Conservation (phyloP, 2,329 filamentous ascomycete species). For the Ophiobolus disseminans region DNA sequence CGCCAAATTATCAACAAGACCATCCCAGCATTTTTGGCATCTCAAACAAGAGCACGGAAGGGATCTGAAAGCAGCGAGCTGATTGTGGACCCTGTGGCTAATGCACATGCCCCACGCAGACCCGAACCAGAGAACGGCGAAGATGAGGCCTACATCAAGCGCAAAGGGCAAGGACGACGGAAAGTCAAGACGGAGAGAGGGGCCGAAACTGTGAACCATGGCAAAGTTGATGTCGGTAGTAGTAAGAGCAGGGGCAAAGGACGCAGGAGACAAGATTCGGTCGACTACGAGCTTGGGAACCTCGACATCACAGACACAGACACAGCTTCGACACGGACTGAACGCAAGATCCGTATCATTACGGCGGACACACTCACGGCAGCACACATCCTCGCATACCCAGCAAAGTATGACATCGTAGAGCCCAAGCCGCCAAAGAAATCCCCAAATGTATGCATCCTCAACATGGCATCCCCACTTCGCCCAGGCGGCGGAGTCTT, state of each 20-base stretch:
- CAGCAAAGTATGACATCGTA: conserved; percentile 7
- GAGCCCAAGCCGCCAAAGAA: conserved; percentile 18
- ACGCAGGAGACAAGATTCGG: conserved; percentile 16
- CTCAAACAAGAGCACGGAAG: conserved; percentile 62
- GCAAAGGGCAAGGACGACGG: conserved; percentile 43
- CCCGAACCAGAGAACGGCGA: conserved; percentile 3
- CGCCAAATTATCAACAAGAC: conserved; percentile 65
- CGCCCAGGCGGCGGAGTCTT: conserved; percentile 68
- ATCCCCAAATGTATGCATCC: conserved; percentile 57
- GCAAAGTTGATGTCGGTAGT: conserved; percentile 9
- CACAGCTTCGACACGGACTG: conserved; percentile 1
- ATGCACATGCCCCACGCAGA: not conserved
- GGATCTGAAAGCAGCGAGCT: conserved; percentile 63
- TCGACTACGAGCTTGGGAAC: conserved; percentile 13
- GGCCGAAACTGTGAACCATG: not conserved
- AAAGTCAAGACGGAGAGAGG: conserved; percentile 27
- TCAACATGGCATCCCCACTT: conserved; percentile 71
- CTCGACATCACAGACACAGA: conserved; percentile 7
- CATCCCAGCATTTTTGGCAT: conserved; percentile 63
- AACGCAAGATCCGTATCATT: conserved; percentile 55
- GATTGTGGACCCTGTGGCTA: conserved; percentile 48
- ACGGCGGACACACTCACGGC: conserved; percentile 62
- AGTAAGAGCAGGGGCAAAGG: conserved; percentile 13
- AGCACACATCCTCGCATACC: conserved; percentile 50
- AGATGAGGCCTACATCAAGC: conserved; percentile 36